Conservation (phyloP, 169 alveolate species). For the Cryptosporidium parvum region DNA sequence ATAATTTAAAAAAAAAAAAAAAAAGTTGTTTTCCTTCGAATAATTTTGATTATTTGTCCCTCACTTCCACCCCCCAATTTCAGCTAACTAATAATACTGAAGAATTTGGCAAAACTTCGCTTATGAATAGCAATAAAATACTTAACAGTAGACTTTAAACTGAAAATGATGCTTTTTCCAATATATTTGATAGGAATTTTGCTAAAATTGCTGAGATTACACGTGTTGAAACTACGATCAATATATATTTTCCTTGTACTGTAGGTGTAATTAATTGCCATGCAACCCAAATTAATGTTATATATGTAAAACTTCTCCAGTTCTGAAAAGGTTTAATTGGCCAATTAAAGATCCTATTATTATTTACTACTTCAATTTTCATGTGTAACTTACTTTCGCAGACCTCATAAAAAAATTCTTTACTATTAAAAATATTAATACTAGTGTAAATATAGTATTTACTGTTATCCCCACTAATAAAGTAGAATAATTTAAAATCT, state of each 20-base stretch:
- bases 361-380: not conserved
- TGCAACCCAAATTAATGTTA: conserved; percentile 57
- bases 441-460: conserved; percentile 22
- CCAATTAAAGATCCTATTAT: not conserved
- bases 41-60: not conserved
- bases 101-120: not conserved
- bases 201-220: conserved; percentile 61
- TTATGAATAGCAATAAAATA: not conserved
- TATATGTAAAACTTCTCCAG: conserved; percentile 37
- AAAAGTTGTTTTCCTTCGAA: not conserved
- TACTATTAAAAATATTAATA: not conserved
- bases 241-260: conserved; percentile 57
- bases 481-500: conserved; percentile 30
- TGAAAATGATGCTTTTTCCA: conserved; percentile 5
- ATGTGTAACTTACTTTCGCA: conserved; percentile 29
- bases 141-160: not conserved
- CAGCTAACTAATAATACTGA: not conserved
- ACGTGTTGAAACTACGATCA: conserved; percentile 61
- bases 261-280: conserved; percentile 74
- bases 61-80: not conserved
- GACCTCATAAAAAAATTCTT: conserved; percentile 8
- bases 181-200: conserved; percentile 45
- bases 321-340: not conserved
- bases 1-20: not conserved
- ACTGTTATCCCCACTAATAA: conserved; percentile 22